Evolutionary conservation across 106 monocot species (phyloP).

Genomic region (Platanthera guangdongensis): DNA sequence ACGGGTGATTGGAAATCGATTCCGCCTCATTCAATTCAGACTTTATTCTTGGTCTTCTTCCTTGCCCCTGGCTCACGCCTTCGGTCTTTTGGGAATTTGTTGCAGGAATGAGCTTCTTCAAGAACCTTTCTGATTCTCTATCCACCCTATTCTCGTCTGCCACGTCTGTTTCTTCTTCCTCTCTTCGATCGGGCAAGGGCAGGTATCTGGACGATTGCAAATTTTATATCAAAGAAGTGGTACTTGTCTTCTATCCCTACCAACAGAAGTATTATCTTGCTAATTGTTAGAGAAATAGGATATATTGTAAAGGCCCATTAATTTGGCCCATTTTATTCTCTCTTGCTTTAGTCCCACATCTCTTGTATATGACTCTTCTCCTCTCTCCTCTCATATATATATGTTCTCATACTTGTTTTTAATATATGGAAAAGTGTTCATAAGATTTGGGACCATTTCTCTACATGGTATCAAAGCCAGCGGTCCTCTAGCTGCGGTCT

Average conservation of each 20-base stretch:
- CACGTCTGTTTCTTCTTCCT: not conserved
- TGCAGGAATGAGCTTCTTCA: constrained; percentile 22
- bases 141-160: constrained; percentile 7
- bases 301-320: too few species aligned
- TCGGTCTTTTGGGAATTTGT: not conserved
- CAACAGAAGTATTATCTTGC: not conserved
- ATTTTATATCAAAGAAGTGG: constrained; percentile 40
- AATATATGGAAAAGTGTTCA: too few species aligned
- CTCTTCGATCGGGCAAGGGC: constrained; percentile 27
- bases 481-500: too few species aligned
- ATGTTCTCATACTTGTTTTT: too few species aligned
- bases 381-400: too few species aligned
- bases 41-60: constrained; percentile 6
- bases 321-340: too few species aligned
- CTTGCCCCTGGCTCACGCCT: not conserved
- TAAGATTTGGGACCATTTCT: too few species aligned
- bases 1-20: not conserved
- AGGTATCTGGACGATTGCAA: constrained; percentile 58
- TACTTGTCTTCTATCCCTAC: not conserved
- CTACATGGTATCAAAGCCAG: too few species aligned
- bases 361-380: too few species aligned
- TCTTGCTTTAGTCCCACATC: too few species aligned
- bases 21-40: not conserved
- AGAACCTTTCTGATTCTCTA: constrained; percentile 20
- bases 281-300: too few species aligned